Percentiles rank a stretch among this genome's conserved stretches.
Conservation (phyloP, 139 green algal species). For the Tetradesmus obliquus region DNA sequence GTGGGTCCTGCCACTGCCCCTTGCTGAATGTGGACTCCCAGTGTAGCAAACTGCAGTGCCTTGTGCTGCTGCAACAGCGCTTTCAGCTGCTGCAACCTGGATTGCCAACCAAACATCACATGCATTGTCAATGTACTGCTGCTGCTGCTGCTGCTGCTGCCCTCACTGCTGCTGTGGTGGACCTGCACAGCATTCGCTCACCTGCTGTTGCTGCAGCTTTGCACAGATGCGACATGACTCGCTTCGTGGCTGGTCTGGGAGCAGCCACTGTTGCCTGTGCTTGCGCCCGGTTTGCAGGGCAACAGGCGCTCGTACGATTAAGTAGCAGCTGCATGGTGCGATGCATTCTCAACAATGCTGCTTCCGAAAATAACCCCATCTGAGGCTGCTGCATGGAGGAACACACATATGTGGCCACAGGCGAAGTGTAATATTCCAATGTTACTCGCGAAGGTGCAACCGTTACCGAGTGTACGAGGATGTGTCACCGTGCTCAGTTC, state of each 20-base stretch:
- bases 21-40: too few relatives aligned
- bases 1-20: too few relatives aligned
- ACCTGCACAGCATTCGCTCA: neutral
- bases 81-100: too few relatives aligned
- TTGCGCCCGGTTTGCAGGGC: neutral
- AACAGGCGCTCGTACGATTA: neutral
- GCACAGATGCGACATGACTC: neutral
- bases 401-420: neutral
- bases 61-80: too few relatives aligned
- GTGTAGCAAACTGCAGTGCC: too few relatives aligned
- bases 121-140: neutral
- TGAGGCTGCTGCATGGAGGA: neutral
- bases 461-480: neutral
- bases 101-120: too few relatives aligned
- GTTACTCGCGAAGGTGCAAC: neutral
- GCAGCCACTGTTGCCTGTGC: neutral
- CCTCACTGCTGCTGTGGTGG: neutral
- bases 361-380: too few relatives aligned
- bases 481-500: neutral
- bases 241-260: neutral
- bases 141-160: neutral
- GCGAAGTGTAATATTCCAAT: neutral
- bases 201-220: neutral
- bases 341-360: neutral
- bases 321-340: neutral